Conservation (phyloP, 2,329 filamentous ascomycete genomes). For the Cytospora piceicola region DNA sequence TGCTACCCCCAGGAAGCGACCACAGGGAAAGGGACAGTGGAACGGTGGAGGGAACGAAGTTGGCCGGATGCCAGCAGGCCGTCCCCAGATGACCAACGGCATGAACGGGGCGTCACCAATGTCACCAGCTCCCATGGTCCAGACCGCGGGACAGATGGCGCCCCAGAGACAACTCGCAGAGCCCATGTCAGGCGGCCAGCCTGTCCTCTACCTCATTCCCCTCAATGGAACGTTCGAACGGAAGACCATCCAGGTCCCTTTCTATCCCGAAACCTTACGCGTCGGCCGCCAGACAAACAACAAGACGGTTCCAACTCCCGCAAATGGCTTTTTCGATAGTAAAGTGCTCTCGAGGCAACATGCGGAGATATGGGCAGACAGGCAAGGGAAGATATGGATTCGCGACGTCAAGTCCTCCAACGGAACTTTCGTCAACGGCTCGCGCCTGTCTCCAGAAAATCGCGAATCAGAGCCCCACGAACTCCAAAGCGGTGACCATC, state of each 20-base stretch:
- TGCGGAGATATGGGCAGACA: slow-evolving; percentile 90
- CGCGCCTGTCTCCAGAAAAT: slow-evolving; percentile 88
- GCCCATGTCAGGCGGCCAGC: slow-evolving; percentile 65
- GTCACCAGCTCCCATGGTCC: slow-evolving; percentile 44
- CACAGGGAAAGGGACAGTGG: slow-evolving; percentile 57
- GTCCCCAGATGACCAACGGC: slow-evolving; percentile 47
- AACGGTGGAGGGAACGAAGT: slow-evolving; percentile 51
- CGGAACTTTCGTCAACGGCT: slow-evolving; percentile 95
- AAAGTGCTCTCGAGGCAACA: slow-evolving; percentile 97
- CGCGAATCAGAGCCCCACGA: slow-evolving; percentile 96
- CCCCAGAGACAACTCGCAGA: slow-evolving; percentile 66
- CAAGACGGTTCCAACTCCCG: slow-evolving; percentile 87
- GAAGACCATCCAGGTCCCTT: slow-evolving; percentile 94
- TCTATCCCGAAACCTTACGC: slow-evolving; percentile 87
- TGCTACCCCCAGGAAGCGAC: slow-evolving; percentile 54
- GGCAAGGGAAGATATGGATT: slow-evolving; percentile 89
- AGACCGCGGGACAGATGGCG: slow-evolving; percentile 44
- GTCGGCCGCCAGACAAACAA: slow-evolving; percentile 97
- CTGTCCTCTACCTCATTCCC: slow-evolving; percentile 83
- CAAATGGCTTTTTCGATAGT: slow-evolving; percentile 96
- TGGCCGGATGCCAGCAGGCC: slow-evolving; percentile 44
- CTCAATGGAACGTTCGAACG: slow-evolving; percentile 96
- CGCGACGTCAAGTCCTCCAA: slow-evolving; percentile 98
- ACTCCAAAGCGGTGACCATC: slow-evolving; percentile 84
- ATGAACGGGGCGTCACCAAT: slow-evolving; percentile 48